These are phyloP conservation scores for Wickerhamiella brachini DNA, from an alignment of 805 yeast genomes.

Conservation along the genomic window DNA sequence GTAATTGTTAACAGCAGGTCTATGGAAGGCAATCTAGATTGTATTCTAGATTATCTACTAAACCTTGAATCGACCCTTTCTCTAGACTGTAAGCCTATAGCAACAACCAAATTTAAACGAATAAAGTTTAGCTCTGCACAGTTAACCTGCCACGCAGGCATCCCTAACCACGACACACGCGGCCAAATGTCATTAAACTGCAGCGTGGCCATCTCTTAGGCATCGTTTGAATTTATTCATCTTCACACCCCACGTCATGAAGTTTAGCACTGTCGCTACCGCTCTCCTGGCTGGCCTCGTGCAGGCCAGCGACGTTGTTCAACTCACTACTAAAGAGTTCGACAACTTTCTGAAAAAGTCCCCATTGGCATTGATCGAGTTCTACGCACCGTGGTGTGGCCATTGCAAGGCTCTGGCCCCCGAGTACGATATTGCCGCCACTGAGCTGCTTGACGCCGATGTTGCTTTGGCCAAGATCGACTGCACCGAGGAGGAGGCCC, in stretches of 20 bases:
- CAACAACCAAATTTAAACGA: no score
- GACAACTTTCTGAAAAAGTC: slow-evolving; percentile 51
- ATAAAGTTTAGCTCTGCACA: neutral
- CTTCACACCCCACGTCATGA: slow-evolving; percentile 22
- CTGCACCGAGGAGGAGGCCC: slow-evolving; percentile 64
- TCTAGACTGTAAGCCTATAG: no score
- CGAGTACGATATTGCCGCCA: slow-evolving; percentile 24
- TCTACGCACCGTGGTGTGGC: slow-evolving; percentile 98
- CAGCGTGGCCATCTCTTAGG: neutral
- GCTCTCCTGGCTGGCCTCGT: slow-evolving; percentile 29
- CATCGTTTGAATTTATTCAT: neutral
- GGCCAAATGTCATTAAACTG: neutral
- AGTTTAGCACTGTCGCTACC: slow-evolving; percentile 18
- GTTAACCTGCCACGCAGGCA: neutral
- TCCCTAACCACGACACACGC: neutral
- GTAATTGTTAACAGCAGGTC: no score
- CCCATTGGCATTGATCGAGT: slow-evolving; percentile 72
- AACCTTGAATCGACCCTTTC: no score
- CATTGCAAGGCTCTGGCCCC: slow-evolving; percentile 44
- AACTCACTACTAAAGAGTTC: slow-evolving; percentile 55
- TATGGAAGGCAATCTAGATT: no score
- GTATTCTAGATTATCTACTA: no score
- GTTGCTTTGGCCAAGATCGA: slow-evolving; percentile 60
- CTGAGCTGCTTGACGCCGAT: slow-evolving; percentile 10
- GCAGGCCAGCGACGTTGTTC: slow-evolving; percentile 65